A percentile compares a stretch with the other conserved stretches of the same genome.
phyloP scores from a whole-genome alignment of 768 basidiomycete species.

The Suillus fuscotomentosus region DNA sequence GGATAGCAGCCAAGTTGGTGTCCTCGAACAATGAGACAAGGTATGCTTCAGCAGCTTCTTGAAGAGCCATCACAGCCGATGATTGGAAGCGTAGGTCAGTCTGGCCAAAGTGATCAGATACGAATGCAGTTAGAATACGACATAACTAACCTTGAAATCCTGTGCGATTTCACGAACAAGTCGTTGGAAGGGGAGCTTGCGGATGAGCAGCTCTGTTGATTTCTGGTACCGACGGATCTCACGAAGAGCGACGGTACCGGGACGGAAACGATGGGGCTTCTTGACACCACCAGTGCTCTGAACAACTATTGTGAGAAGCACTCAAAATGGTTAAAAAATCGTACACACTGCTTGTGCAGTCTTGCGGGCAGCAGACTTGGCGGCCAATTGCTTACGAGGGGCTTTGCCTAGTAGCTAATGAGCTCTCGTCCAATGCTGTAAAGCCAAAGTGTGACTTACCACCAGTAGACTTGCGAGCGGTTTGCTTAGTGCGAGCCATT shows the following conservation, averaged over 20 bases:
- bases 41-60: slow-evolving; percentile 84
- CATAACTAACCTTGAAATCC: slow-evolving; percentile 66
- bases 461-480: slow-evolving; percentile 76
- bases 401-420: slow-evolving; percentile 44
- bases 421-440: neutral
- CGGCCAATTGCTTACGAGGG: slow-evolving; percentile 71
- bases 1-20: slow-evolving; percentile 78
- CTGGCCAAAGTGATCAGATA: slow-evolving; percentile 29
- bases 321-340: slow-evolving; percentile 5
- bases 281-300: slow-evolving; percentile 83
- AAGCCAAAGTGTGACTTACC: slow-evolving; percentile 36
- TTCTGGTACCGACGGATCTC: slow-evolving; percentile 89
- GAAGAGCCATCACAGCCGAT: slow-evolving; percentile 82
- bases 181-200: slow-evolving; percentile 89
- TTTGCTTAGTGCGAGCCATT: slow-evolving; percentile 79
- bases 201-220: slow-evolving; percentile 82
- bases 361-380: slow-evolving; percentile 62
- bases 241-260: slow-evolving; percentile 85
- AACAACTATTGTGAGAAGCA: slow-evolving; percentile 33
- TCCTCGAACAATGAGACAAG: slow-evolving; percentile 79
- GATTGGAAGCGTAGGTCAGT: slow-evolving; percentile 89
- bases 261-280: slow-evolving; percentile 87
- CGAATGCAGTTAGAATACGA: no score
- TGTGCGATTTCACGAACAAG: slow-evolving; percentile 89
- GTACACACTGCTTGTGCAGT: slow-evolving; percentile 42